Evolutionary conservation across 371 early-diverging fungal genomes (phyloP).

Genomic region (Mucor velutinosus): DNA sequence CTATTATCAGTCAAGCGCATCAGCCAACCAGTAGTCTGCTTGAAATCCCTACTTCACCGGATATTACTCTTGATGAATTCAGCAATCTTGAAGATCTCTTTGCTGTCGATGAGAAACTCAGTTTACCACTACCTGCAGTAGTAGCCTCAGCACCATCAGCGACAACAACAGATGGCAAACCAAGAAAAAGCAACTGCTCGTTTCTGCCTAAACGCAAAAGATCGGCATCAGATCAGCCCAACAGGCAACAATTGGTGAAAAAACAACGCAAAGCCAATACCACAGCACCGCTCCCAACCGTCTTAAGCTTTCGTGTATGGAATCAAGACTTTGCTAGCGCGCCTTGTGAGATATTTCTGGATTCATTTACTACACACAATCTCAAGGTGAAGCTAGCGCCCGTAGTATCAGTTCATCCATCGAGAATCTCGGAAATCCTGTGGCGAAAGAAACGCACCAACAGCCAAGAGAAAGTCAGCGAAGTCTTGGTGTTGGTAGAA

Average conservation of each 20-base stretch:
- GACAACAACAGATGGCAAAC: not conserved
- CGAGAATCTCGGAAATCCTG: slow-evolving; percentile 19
- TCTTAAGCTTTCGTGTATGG: slow-evolving; percentile 13
- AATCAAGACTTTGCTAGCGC: not conserved
- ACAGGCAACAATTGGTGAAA: not conserved
- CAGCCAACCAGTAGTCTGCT: slow-evolving; percentile 7
- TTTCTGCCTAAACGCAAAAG: not conserved
- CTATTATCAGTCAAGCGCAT: slow-evolving; percentile 11
- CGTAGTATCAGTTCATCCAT: slow-evolving; percentile 12
- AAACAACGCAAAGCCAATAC: not conserved
- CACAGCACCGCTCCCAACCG: not conserved
- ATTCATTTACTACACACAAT: slow-evolving; percentile 12
- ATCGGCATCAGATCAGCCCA: not conserved
- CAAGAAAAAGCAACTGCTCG: not conserved
- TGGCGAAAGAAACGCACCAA: slow-evolving; percentile 14
- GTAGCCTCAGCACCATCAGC: not conserved
- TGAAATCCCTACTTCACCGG: slow-evolving; percentile 9
- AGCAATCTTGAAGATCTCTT: not conserved
- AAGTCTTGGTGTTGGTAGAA: slow-evolving; percentile 24
- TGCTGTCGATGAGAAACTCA: not conserved
- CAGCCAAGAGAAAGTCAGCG: not conserved
- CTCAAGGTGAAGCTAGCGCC: slow-evolving; percentile 10
- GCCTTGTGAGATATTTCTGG: slow-evolving; percentile 8
- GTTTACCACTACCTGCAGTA: not conserved
- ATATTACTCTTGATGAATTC: slow-evolving; percentile 3